phyloP scores from a whole-genome alignment of 176 grass and related monocot species.

The Thinopyrum elongatum region DNA sequence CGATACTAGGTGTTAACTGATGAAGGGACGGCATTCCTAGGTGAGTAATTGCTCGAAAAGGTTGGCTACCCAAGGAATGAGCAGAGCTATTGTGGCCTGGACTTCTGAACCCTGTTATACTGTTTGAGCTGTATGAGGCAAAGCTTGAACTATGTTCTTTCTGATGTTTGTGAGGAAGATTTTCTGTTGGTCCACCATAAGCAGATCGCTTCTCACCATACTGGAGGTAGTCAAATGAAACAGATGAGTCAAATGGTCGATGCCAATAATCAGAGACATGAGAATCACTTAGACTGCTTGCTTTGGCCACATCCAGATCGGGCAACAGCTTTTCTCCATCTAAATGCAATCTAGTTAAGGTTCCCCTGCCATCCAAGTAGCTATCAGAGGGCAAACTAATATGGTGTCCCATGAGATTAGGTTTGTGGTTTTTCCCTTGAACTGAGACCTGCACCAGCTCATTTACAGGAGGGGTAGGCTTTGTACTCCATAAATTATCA shows the following conservation, averaged over 20 bases:
- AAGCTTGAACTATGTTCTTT: slow-evolving; percentile 21
- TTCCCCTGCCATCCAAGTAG: slow-evolving; percentile 27
- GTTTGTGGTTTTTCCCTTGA: slow-evolving; percentile 28
- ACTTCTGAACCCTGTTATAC: slow-evolving; percentile 35
- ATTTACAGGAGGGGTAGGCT: slow-evolving; percentile 29
- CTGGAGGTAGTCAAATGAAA: slow-evolving; percentile 21
- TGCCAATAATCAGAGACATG: slow-evolving; percentile 16
- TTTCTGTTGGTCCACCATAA: slow-evolving; percentile 24
- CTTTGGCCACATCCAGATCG: slow-evolving; percentile 24
- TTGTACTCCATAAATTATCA: slow-evolving; percentile 29
- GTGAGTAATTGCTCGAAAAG: slow-evolving; percentile 41
- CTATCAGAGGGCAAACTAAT: slow-evolving; percentile 14
- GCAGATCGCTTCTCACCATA: slow-evolving; percentile 24
- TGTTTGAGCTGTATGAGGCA: slow-evolving; percentile 26
- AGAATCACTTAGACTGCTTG: slow-evolving; percentile 28
- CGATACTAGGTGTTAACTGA: slow-evolving; percentile 23
- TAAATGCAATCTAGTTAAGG: slow-evolving; percentile 25
- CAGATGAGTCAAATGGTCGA: slow-evolving; percentile 20
- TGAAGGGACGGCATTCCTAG: slow-evolving; percentile 5
- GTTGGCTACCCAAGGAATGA: slow-evolving; percentile 25
- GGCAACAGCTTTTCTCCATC: slow-evolving; percentile 33
- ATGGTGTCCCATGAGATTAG: slow-evolving; percentile 11
- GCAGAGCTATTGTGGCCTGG: slow-evolving; percentile 24
- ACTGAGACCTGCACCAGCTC: slow-evolving; percentile 17
- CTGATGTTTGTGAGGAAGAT: slow-evolving; percentile 32